phyloP scores from a whole-genome alignment of 257 asterid genomes.

The Ligustrum vulgare region DNA sequence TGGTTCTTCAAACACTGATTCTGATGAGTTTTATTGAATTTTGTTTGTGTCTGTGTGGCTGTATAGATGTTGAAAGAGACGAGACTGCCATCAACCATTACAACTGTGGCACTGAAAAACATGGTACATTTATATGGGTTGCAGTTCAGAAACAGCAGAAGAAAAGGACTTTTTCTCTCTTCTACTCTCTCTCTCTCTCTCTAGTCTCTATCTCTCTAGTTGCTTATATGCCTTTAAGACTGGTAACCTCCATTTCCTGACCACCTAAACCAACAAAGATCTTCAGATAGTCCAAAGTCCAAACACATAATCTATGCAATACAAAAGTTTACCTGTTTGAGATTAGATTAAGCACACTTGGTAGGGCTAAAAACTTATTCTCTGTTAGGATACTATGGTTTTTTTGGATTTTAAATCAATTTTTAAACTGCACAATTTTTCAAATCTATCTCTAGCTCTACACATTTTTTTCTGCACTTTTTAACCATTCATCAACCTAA shows the following conservation, averaged over 20 bases:
- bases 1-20: slow-evolving; percentile 41
- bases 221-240: slow-evolving; percentile 29
- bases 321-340: slow-evolving; percentile 5
- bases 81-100: slow-evolving; percentile 53
- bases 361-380: too few relatives aligned
- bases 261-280: slow-evolving; percentile 74
- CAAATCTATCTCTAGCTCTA: too few relatives aligned
- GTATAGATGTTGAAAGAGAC: slow-evolving; percentile 59
- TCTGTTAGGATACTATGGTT: too few relatives aligned
- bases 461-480: too few relatives aligned
- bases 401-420: too few relatives aligned
- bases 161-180: slow-evolving; percentile 36
- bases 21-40: slow-evolving; percentile 30
- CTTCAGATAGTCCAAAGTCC: slow-evolving; percentile 68
- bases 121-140: slow-evolving; percentile 64
- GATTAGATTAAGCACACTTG: neutral
- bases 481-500: too few relatives aligned
- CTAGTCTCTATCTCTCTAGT: neutral
- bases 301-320: slow-evolving; percentile 47
- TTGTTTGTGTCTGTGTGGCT: slow-evolving; percentile 46
- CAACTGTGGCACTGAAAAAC: slow-evolving; percentile 96
- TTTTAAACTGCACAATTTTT: too few relatives aligned
- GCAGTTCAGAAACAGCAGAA: slow-evolving; percentile 29
- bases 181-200: neutral
- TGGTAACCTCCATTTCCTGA: slow-evolving; percentile 46